Evolutionary conservation across 495 filamentous ascomycete species (phyloP), one percentile per base, ranked within the genome.

Genomic region (Xylaria flabelliformis): DNA sequence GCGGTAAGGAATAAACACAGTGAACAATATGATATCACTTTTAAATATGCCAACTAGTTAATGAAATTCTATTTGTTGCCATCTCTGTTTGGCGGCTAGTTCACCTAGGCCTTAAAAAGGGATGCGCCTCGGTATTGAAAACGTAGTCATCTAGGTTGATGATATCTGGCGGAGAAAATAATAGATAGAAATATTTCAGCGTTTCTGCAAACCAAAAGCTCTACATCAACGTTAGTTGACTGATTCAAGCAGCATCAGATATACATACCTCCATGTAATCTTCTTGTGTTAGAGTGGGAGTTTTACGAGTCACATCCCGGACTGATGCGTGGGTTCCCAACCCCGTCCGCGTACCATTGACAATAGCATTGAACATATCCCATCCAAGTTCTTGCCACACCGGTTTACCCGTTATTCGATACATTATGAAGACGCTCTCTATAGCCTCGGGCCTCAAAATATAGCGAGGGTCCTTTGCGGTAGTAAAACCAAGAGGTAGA

Each of bases 161-260:
- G 50, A 90, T 78, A 73, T 84, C 86, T 6, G 89, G 88, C 50
- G 92, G 90, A 61, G 87, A 89, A 79, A 93, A 94, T 4, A 92
- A 84, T 21, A 94, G 82, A 77, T 93, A 95, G 74, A 93, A 94
- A 74, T 95, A 95, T 79, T 95, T 95, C 66, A 95, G 77, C 50
- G 92, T 92, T 84, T 95, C 92, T 15, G 90, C 89, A 44, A 91
- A 80, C 90, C 90, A 92, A 78, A 92, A 94, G 56, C 83, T 78
- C 75, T 77, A 72, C 1, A 58, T 1, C n/a, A 36, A 26, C 48
- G 78, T 84, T 41, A 79, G 77, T 50, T 79, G 5, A 66, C 2
- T 34, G 17, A 44, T 12, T 12, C 13, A 67, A 66, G 56, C 19
- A 46, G 34, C 19, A 19, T 29, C 1, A 15, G 55, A 36, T 32